Percentiles rank a stretch among this genome's conserved stretches.
Evolutionary conservation across 176 grass and related monocot genomes (phyloP).

Genomic region (Tillandsia leiboldiana): DNA sequence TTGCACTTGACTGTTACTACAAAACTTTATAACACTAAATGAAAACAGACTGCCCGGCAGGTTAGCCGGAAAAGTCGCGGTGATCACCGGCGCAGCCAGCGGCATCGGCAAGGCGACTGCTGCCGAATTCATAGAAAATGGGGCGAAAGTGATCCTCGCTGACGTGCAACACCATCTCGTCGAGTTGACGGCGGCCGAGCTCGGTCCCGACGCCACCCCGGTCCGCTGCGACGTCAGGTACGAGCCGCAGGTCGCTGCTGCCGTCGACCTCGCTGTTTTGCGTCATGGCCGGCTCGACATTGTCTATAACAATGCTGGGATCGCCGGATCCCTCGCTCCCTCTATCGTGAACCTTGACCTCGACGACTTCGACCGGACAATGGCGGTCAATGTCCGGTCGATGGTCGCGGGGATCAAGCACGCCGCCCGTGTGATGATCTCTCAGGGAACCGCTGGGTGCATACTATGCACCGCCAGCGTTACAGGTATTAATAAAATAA

Average conservation of each 20-base stretch:
- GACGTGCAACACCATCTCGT: constrained; percentile 49
- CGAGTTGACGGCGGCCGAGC: constrained; percentile 15
- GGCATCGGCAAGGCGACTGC: constrained; percentile 50
- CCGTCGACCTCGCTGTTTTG: constrained; percentile 39
- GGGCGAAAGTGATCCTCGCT: constrained; percentile 44
- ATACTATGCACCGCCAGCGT: constrained; percentile 60
- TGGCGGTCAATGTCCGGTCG: constrained; percentile 47
- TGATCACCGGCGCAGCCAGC: constrained; percentile 53
- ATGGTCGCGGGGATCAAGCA: constrained; percentile 55
- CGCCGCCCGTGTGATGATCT: constrained; percentile 72
- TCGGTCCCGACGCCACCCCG: constrained; percentile 29
- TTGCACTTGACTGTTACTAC: no score
- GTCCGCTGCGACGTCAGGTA: constrained; percentile 48
- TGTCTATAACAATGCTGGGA: constrained; percentile 54
- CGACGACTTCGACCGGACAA: constrained; percentile 62
- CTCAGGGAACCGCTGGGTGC: constrained; percentile 28
- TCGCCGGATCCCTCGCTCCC: neutral
- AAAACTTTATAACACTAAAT: no score
- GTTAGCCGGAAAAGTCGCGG: constrained; percentile 31
- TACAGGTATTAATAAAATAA: constrained; percentile 18
- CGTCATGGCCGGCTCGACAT: constrained; percentile 58
- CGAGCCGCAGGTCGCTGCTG: constrained; percentile 43
- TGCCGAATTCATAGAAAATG: constrained; percentile 36
- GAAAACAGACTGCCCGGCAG: constrained; percentile 4
- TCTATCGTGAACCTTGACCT: constrained; percentile 32